A percentile compares a stretch with the other conserved stretches of the same genome.
Evolutionary conservation across 257 asterid genomes (phyloP).

Genomic region (Gardenia jasminoides): DNA sequence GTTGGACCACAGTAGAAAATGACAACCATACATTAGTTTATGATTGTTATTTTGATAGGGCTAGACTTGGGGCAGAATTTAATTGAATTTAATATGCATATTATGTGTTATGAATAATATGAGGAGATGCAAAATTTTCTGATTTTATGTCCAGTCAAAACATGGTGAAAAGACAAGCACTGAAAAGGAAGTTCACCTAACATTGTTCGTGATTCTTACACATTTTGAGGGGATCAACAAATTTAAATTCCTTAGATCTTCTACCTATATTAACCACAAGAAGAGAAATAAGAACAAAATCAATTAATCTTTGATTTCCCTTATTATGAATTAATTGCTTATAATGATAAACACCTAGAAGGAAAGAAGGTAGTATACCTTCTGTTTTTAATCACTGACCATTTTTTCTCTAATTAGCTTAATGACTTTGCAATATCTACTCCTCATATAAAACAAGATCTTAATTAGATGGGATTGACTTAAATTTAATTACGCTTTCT

Average conservation of each 20-base stretch:
- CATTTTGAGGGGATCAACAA: neutral
- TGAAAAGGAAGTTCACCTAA: neutral
- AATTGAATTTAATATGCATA: neutral
- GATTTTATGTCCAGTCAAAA: neutral
- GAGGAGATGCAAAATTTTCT: neutral
- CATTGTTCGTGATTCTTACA: neutral
- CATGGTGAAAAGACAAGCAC: neutral
- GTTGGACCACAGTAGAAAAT: neutral
- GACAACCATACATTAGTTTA: constrained; percentile 14
- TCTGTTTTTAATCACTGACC: neutral
- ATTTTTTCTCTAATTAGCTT: neutral
- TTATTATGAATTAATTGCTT: neutral
- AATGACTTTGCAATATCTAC: neutral
- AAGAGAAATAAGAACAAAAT: neutral
- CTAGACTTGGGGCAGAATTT: neutral
- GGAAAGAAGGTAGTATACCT: neutral
- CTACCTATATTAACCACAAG: neutral
- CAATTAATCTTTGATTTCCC: neutral
- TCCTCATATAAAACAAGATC: neutral
- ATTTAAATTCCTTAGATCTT: too few relatives aligned
- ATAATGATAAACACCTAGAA: neutral
- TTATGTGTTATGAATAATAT: neutral
- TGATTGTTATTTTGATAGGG: constrained; percentile 4
- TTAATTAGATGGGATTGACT: too few relatives aligned
- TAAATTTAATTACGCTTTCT: too few relatives aligned